phyloP scores from a whole-genome alignment of 2,329 filamentous ascomycete genomes.

The Penicillium sp. region DNA sequence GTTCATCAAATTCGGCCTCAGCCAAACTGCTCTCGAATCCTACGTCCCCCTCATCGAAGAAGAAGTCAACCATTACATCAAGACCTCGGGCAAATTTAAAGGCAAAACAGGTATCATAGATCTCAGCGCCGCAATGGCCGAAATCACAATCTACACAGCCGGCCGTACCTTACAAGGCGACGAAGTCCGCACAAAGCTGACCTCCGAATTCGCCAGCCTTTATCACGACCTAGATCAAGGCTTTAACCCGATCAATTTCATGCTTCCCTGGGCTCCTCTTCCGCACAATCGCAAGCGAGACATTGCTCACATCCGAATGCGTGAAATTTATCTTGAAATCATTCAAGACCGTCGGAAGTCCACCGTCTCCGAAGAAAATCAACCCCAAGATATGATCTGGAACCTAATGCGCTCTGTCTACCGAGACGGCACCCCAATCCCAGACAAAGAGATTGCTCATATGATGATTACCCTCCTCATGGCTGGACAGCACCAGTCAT shows the following conservation, averaged over 20 bases:
- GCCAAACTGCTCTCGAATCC: slow-evolving; percentile 61
- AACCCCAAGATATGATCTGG: slow-evolving; percentile 72
- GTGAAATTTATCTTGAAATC: slow-evolving; percentile 71
- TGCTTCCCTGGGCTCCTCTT: slow-evolving; percentile 77
- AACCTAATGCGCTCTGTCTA: slow-evolving; percentile 78
- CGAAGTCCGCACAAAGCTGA: slow-evolving; percentile 73
- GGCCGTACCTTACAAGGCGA: slow-evolving; percentile 74
- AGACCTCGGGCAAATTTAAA: slow-evolving; percentile 60
- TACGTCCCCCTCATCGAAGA: slow-evolving; percentile 86
- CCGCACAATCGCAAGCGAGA: slow-evolving; percentile 77
- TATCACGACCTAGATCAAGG: slow-evolving; percentile 83
- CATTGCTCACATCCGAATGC: slow-evolving; percentile 71
- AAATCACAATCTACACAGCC: slow-evolving; percentile 83
- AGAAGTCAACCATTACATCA: slow-evolving; percentile 58
- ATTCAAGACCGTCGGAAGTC: slow-evolving; percentile 65
- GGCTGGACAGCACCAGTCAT: slow-evolving; percentile 82
- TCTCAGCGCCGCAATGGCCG: slow-evolving; percentile 69
- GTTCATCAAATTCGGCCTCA: slow-evolving; percentile 69
- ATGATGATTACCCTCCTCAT: slow-evolving; percentile 88
- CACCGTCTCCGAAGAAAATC: slow-evolving; percentile 36
- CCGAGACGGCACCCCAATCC: slow-evolving; percentile 70
- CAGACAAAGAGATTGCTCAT: slow-evolving; percentile 77
- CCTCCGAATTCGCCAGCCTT: slow-evolving; percentile 71
- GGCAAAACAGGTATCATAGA: slow-evolving; percentile 65
- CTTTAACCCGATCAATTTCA: slow-evolving; percentile 80